A percentile compares a stretch with the other conserved stretches of the same genome.
Conservation (phyloP, 371 early-diverging fungal species). For the Dentiscutata heterogama region DNA sequence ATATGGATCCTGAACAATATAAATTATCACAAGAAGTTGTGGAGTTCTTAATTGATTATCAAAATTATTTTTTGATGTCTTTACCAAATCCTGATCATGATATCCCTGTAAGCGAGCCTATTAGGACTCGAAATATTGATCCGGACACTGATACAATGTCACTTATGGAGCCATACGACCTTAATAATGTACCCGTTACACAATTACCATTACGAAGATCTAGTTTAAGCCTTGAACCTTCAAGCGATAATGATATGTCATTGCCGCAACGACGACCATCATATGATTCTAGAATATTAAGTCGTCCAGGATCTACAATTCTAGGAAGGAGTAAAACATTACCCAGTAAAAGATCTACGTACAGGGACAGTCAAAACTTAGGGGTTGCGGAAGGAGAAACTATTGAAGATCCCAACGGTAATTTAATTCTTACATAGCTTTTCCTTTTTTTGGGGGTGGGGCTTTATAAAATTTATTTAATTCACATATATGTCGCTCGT, state of each 20-base stretch:
- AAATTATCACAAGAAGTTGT: constrained; percentile 67
- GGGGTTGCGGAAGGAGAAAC: too few relatives aligned
- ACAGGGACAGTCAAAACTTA: too few relatives aligned
- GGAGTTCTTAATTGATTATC: constrained; percentile 65
- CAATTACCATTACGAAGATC: constrained; percentile 8
- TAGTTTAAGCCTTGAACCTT: constrained; percentile 1
- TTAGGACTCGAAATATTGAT: neutral
- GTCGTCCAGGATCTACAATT: neutral
- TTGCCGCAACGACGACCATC: neutral
- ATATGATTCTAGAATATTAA: constrained; percentile 5
- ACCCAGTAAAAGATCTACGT: constrained; percentile 29
- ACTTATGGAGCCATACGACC: constrained; percentile 25
- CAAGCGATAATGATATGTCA: neutral
- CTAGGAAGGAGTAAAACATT: constrained; percentile 34
- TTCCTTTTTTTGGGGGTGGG: too few relatives aligned
- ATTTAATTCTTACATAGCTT: too few relatives aligned
- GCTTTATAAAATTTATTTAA: too few relatives aligned
- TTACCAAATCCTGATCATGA: neutral
- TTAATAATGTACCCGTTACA: constrained; percentile 16
- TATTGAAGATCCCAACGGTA: too few relatives aligned
- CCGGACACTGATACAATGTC: neutral
- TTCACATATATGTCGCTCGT: too few relatives aligned
- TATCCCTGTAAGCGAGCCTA: neutral
- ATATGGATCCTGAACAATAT: constrained; percentile 65
- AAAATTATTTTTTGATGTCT: constrained; percentile 46